These are phyloP conservation scores for Eremochloa ophiuroides DNA, from an alignment of 176 grass and related monocot genomes.

Conservation along the genomic window DNA sequence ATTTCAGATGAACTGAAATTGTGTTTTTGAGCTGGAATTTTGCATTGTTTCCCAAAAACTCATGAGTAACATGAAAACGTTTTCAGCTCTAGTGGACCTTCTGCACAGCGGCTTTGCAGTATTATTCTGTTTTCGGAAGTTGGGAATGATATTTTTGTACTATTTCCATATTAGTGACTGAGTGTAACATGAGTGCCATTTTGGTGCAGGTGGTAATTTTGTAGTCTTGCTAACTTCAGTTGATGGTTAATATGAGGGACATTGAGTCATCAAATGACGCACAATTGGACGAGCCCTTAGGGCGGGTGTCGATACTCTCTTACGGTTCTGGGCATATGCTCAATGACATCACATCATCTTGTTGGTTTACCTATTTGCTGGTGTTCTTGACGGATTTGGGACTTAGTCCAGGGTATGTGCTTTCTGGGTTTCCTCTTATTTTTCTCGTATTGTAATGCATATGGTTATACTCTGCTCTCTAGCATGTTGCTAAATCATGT, in stretches of 20 bases:
- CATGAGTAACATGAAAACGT: background rate
- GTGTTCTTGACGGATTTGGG: slow-evolving; percentile 87
- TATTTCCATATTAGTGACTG: background rate
- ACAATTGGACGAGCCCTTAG: slow-evolving; percentile 48
- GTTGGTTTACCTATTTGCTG: slow-evolving; percentile 96
- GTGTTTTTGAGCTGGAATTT: background rate
- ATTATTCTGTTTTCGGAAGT: background rate
- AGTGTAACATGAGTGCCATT: slow-evolving; percentile 12
- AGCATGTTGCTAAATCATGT: slow-evolving; percentile 7
- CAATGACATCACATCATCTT: slow-evolving; percentile 96
- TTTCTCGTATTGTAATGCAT: background rate
- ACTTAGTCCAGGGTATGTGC: slow-evolving; percentile 69
- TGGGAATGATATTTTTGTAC: background rate
- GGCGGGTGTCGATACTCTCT: slow-evolving; percentile 64
- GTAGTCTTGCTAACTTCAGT: background rate
- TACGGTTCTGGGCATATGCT: slow-evolving; percentile 98
- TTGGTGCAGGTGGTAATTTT: slow-evolving; percentile 25
- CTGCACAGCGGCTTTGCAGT: background rate
- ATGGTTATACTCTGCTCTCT: background rate
- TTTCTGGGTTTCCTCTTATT: background rate
- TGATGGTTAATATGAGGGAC: slow-evolving; percentile 55
- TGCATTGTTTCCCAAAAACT: background rate
- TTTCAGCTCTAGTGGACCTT: background rate
- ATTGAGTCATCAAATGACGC: slow-evolving; percentile 35
- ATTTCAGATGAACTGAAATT: background rate